Percentiles rank a stretch among this genome's conserved stretches.
phyloP scores from a whole-genome alignment of 805 yeast genomes.

The Tetrapisispora taiwanensis region DNA sequence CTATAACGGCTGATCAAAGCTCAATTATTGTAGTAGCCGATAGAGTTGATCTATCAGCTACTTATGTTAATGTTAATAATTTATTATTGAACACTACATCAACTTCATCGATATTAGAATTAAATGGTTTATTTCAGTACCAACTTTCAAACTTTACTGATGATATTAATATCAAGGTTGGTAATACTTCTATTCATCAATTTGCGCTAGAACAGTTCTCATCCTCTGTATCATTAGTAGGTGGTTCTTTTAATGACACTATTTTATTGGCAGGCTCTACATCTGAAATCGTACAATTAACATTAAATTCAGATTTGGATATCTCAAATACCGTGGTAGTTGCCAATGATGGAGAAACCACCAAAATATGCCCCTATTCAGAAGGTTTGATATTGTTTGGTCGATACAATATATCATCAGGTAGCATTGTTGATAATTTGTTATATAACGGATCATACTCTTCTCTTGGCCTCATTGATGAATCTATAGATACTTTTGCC shows the following conservation, averaged over 20 bases:
- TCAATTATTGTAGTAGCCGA: constrained; percentile 55
- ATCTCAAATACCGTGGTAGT: constrained; percentile 7
- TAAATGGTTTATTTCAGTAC: constrained; percentile 81
- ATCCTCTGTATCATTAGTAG: constrained; percentile 13
- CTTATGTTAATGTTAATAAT: not conserved
- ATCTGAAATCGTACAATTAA: constrained; percentile 32
- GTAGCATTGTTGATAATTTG: constrained; percentile 7
- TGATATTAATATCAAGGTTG: constrained; percentile 28
- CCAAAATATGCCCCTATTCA: constrained; percentile 11
- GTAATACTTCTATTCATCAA: constrained; percentile 39
- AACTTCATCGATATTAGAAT: constrained; percentile 1
- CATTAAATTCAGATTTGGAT: constrained; percentile 18
- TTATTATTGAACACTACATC: not conserved
- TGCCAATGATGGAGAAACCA: constrained; percentile 12
- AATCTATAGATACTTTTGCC: constrained; percentile 4
- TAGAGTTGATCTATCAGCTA: constrained; percentile 36
- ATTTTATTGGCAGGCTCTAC: constrained; percentile 42
- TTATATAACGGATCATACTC: constrained; percentile 19
- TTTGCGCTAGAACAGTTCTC: constrained; percentile 30
- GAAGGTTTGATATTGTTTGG: constrained; percentile 32
- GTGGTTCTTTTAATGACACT: constrained; percentile 32
- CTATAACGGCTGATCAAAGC: constrained; percentile 20
- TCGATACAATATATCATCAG: constrained; percentile 8
- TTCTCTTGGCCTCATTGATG: constrained; percentile 6
- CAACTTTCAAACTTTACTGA: constrained; percentile 54